A percentile compares a stretch with the other conserved stretches of the same genome.
Conservation (phyloP, 768 basidiomycete species). For the Mycena polygramma region DNA sequence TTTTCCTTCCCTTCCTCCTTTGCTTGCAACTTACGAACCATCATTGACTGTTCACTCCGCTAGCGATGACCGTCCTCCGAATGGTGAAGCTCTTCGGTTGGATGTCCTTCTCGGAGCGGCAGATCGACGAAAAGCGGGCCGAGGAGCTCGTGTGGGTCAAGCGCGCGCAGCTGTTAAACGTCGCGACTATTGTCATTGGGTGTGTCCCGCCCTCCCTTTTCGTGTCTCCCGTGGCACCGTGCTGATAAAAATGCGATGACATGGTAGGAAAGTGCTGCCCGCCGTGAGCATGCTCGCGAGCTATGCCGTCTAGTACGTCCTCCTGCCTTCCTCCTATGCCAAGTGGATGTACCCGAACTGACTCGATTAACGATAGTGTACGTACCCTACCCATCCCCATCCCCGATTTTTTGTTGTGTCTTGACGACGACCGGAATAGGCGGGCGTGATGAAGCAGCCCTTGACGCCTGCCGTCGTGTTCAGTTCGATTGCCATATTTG, state of each 20-base stretch:
- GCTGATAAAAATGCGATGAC: neutral
- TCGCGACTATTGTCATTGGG: slow-evolving; percentile 76
- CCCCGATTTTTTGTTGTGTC: neutral
- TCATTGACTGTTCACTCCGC: neutral
- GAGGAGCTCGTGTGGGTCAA: slow-evolving; percentile 70
- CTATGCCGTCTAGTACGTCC: slow-evolving; percentile 13
- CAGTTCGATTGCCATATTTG: slow-evolving; percentile 71
- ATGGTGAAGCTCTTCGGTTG: slow-evolving; percentile 76
- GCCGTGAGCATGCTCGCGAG: slow-evolving; percentile 18
- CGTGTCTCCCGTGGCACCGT: too few relatives aligned
- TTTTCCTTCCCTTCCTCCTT: too few relatives aligned
- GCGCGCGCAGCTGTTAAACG: slow-evolving; percentile 60
- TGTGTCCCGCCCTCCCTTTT: slow-evolving; percentile 46
- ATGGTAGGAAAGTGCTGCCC: slow-evolving; percentile 7
- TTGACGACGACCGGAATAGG: slow-evolving; percentile 37
- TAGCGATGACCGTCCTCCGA: slow-evolving; percentile 55
- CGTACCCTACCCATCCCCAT: neutral
- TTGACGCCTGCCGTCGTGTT: slow-evolving; percentile 58
- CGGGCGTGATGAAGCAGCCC: slow-evolving; percentile 54
- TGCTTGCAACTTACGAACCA: too few relatives aligned
- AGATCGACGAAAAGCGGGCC: slow-evolving; percentile 69
- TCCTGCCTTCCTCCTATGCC: too few relatives aligned
- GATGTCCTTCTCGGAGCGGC: slow-evolving; percentile 55
- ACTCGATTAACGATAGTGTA: too few relatives aligned
- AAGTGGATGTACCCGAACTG: too few relatives aligned